Base-by-base conservation (phyloP, 2,329 filamentous ascomycete genomes). In the Cercospora citrullina region DNA sequence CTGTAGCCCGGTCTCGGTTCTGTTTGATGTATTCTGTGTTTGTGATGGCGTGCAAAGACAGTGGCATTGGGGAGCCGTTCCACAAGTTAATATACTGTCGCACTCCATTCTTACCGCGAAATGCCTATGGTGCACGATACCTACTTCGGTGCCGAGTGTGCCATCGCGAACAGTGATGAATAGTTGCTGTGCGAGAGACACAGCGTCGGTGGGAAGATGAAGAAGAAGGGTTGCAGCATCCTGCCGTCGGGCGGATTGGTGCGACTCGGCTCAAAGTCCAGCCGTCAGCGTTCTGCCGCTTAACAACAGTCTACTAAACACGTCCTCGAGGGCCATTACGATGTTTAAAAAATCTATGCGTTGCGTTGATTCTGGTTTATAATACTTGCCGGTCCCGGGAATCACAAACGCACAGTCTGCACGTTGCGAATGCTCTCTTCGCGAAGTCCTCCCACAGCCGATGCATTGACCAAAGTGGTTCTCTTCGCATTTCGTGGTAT, bases 61-160 rank as follows among this genome's bases (percentile, higher is more conserved):
- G 16, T 57, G 53, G 53, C 53, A 18, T 30, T 61, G 59, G 59
- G 59, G 59, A 61, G 59, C 59, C 59, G 59, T 45, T 39, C 18
- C 59, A 61, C 36, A 23, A 45, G 33, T 61, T 16, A 26, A 26
- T 61, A 30, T 61, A 61, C 33, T 21, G 26, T 58, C 53, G 26
- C 16, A n/a, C 28, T 58, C 14, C 53, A 58, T 58, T 9, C 26
- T 58, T 30, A 33, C 30, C 53, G n/a, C n/a, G 53, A 21, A 6
- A 31, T 12, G 53, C 53, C 45, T 21, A 45, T 48, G 36, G 7
- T 61, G 21, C 23, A 30, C 21, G 21, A 45, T 26, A 28, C 2
- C 33, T 61, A 42, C 39, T 45, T 21, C 31, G 12, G 12, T 33
- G 14, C 14, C 30, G 53, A n/a, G 18, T 12, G 21, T 26, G 1